Conservation (phyloP, 2,329 filamentous ascomycete species). For the Dactylella cylindrospora region DNA sequence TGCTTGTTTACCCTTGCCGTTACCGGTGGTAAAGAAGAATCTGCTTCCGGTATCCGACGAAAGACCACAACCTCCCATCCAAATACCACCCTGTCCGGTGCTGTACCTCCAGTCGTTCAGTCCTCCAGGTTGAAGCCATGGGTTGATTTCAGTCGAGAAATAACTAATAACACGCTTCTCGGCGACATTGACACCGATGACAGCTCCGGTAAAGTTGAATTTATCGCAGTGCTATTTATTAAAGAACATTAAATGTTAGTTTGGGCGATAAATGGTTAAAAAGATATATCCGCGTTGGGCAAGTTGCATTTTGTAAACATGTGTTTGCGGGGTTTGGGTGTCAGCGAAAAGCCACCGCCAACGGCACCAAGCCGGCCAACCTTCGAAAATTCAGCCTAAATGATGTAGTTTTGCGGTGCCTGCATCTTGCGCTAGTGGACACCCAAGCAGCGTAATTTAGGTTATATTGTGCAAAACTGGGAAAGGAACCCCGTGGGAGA, state of each 20-base stretch:
- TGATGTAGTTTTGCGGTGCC: slow-evolving; percentile 6
- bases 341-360: too few species aligned
- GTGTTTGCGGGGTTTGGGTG: too few species aligned
- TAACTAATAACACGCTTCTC: slow-evolving; percentile 51
- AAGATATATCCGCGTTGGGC: slow-evolving; percentile 9
- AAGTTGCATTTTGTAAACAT: slow-evolving; percentile 7
- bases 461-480: too few species aligned
- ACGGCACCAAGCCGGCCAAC: too few species aligned
- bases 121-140: slow-evolving; percentile 52
- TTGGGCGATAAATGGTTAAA: background rate
- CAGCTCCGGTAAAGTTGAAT: slow-evolving; percentile 55
- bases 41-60: slow-evolving; percentile 50
- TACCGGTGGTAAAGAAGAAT: slow-evolving; percentile 50
- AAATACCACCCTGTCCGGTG: slow-evolving; percentile 53
- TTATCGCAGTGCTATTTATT: slow-evolving; percentile 60
- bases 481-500: too few species aligned
- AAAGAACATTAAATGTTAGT: background rate
- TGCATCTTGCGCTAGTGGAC: slow-evolving; percentile 17
- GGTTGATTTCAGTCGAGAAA: slow-evolving; percentile 55
- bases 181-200: slow-evolving; percentile 58
- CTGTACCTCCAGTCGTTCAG: slow-evolving; percentile 49
- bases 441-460: too few species aligned
- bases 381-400: slow-evolving; percentile 31
- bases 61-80: slow-evolving; percentile 52
- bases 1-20: slow-evolving; percentile 42